Evolutionary conservation across 164 flowering plant species (phyloP).

Genomic region (Dillenia turbinata): DNA sequence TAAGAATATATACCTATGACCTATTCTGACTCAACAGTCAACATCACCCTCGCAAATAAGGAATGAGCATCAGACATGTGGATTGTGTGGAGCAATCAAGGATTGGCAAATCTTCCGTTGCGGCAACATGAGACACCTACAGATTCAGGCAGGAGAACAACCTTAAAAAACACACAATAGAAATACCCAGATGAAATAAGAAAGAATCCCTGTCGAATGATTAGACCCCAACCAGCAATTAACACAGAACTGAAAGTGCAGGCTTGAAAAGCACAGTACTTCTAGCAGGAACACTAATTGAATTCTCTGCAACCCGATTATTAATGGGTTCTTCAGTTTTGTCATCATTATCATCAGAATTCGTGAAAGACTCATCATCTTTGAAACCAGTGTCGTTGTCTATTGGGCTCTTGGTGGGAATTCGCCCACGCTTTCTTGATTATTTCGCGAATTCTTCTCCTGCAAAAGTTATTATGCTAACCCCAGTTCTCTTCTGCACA

Average conservation of each 20-base stretch:
- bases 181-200: neutral
- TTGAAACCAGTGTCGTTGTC: constrained; percentile 15
- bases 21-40: neutral
- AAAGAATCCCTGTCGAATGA: constrained; percentile 59
- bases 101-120: constrained; percentile 60
- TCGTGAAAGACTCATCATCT: constrained; percentile 10
- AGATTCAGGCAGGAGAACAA: constrained; percentile 5
- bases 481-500: constrained; percentile 25
- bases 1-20: neutral
- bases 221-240: constrained; percentile 57
- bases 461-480: constrained; percentile 31
- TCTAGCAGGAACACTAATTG: constrained; percentile 32
- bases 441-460: constrained; percentile 37
- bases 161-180: neutral
- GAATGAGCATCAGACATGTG: constrained; percentile 44
- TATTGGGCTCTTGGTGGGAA: constrained; percentile 4
- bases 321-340: constrained; percentile 14
- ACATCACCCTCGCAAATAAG: neutral
- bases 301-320: constrained; percentile 14
- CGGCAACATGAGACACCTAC: constrained; percentile 74
- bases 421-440: constrained; percentile 21
- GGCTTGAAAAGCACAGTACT: constrained; percentile 58
- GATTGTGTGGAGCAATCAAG: constrained; percentile 57
- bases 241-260: constrained; percentile 63
- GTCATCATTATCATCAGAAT: constrained; percentile 15